Evolutionary conservation across 1,139 yeast genomes (phyloP), one percentile per base, ranked within the genome.

Genomic region (Kurtzmaniella quercitrusa): DNA sequence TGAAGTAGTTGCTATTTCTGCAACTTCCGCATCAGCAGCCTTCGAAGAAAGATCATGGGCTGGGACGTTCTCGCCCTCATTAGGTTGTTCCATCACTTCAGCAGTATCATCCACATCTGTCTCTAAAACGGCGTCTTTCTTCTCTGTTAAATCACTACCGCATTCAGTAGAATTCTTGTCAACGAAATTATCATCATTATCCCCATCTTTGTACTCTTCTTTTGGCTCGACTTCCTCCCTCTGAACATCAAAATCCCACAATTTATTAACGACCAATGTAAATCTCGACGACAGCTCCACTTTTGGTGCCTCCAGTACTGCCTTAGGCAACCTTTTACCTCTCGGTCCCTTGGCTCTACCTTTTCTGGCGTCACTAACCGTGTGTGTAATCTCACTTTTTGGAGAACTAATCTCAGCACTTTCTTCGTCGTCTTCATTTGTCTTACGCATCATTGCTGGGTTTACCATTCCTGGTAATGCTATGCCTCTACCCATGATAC

Each of bases 341-440:
- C 76, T 74, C 20, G 96, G 96, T 0, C 95, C 96, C 50, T 68
- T 80, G 0, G 83, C 82, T 50, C 95, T 74, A 22, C 64, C 63
- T 46, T 68, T 66, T 51, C 78, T 67, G 1, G 61, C 57, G 48
- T 71, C 43, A 11, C 48, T 18, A 11, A 39, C 35, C 6, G 42
- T 40, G 7, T 38, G 48, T 4, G 35, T 39, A 6, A 43, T 49
- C 7, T 40, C 50, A 34, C 50, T 51, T n/a, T 41, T 33, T 46
- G 18, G 22, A 37, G 12, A 42, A 41, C 15, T 36, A 36, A 6
- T 40, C 43, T 18, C 44, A n/a, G n/a, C 44, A 28, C 45, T 38
- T 21, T 38, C 45, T 11, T 37, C 33, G 16, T 38, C 44, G 3
- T 45, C 39, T 37, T 34, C 43, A 17, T 38, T 41, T 36, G 40